Evolutionary conservation across 2,329 filamentous ascomycete genomes (phyloP).

Genomic region (Stemphylium beticola): DNA sequence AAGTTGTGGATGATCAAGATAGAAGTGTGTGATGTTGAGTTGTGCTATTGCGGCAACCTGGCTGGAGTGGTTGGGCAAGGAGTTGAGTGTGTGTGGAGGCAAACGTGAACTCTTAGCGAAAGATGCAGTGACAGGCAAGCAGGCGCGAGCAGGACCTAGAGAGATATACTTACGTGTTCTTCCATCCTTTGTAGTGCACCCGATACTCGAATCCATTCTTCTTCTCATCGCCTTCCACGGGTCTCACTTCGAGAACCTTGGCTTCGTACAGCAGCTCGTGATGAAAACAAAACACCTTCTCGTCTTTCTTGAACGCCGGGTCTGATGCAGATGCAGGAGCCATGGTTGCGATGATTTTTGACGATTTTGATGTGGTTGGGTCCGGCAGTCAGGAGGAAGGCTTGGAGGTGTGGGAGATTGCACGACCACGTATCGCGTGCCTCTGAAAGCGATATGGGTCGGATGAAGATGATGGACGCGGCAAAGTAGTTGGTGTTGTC

Average conservation of each 20-base stretch:
- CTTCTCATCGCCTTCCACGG: conserved; percentile 67
- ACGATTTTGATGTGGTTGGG: conserved; percentile 16
- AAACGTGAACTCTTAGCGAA: conserved; percentile 18
- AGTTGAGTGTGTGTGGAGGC: conserved; percentile 12
- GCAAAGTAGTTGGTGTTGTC: not conserved
- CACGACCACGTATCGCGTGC: conserved; percentile 26
- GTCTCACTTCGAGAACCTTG: conserved; percentile 83
- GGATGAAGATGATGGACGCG: conserved; percentile 5
- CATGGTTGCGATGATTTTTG: conserved; percentile 29
- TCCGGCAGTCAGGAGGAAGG: conserved; percentile 20
- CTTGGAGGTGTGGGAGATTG: conserved; percentile 12
- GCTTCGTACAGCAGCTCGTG: conserved; percentile 97
- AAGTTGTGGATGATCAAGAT: not conserved
- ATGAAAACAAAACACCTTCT: conserved; percentile 96
- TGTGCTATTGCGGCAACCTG: not conserved
- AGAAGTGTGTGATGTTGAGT: not conserved
- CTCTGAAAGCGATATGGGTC: conserved; percentile 7
- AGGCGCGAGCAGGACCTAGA: conserved; percentile 6
- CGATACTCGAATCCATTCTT: conserved; percentile 83
- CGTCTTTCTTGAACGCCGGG: conserved; percentile 72
- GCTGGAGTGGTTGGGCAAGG: conserved; percentile 18
- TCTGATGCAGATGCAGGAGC: conserved; percentile 63
- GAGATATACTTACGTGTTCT: conserved; percentile 75
- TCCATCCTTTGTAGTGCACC: conserved; percentile 99
- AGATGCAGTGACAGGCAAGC: not conserved